Evolutionary conservation across 805 yeast species (phyloP).

Genomic region (Yamadazyma olivae): DNA sequence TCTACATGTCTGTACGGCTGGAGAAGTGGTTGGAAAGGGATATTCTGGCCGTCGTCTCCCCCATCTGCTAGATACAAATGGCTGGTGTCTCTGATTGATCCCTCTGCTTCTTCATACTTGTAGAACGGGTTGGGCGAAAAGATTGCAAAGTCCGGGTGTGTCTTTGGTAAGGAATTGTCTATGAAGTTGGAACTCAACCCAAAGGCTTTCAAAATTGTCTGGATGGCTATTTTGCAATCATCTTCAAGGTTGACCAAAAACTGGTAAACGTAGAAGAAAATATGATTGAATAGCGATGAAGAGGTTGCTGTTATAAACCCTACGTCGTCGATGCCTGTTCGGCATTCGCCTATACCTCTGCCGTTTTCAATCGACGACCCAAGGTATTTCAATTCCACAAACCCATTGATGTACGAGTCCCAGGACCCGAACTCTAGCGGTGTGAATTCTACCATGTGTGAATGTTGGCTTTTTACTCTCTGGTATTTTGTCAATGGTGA

Average conservation of each 20-base stretch:
- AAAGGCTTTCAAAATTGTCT: constrained; percentile 39
- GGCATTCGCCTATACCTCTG: constrained; percentile 35
- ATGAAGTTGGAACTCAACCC: constrained; percentile 27
- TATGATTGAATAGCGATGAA: constrained; percentile 58
- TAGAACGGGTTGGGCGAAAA: constrained; percentile 63
- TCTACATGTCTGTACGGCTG: constrained; percentile 33
- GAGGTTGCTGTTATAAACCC: constrained; percentile 64
- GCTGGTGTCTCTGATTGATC: constrained; percentile 4
- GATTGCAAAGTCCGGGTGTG: constrained; percentile 58
- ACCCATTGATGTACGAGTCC: constrained; percentile 47
- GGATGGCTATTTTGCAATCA: constrained; percentile 29
- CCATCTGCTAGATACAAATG: constrained; percentile 42
- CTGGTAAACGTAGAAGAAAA: constrained; percentile 48
- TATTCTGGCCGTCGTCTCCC: constrained; percentile 48
- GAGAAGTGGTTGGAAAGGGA: constrained; percentile 46
- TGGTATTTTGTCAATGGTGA: constrained; percentile 25
- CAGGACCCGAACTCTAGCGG: constrained; percentile 71
- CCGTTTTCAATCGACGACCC: constrained; percentile 52
- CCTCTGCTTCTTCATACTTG: constrained; percentile 14
- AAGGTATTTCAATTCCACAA: constrained; percentile 48
- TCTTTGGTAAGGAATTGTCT: constrained; percentile 2
- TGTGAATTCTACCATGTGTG: constrained; percentile 55
- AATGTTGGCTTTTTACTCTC: constrained; percentile 23
- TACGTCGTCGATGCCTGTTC: constrained; percentile 53
- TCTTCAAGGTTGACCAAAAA: constrained; percentile 28